Evolutionary conservation across 2,329 filamentous ascomycete genomes (phyloP), one percentile per base, ranked within the genome.

Genomic region (Fonsecaea multimorphosa): DNA sequence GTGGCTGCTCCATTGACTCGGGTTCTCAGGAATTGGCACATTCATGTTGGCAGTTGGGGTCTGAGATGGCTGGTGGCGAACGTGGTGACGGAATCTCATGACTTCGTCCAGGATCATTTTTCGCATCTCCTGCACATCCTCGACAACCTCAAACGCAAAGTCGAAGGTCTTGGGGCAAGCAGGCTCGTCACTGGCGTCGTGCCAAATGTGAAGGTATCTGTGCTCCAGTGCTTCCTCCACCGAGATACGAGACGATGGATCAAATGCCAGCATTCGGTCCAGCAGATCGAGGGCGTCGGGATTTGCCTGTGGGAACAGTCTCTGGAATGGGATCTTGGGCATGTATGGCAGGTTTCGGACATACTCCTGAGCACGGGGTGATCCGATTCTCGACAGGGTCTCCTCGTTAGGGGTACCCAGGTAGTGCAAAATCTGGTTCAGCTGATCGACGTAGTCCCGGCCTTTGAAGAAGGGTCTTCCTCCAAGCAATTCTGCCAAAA

Each of bases 391-490:
- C 29, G 88, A 89, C 22, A 99, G 86, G 0, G 95, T 99, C 77
- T 96, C 92, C 79, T 98, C 94, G 76, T 94, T 96, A 46, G 95
- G 95, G 1, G 94, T 99, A 70, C 95, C 95, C 61, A 99, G 90
- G 78, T 96, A 97, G 83, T 98, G 93, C 63, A 99, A 86, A 76
- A 99, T 99, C 82, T 99, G 95, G 85, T 99, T 99, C 71, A 99
- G 88, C 83, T 99, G 95, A 81, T 99, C 95, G 79, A 99, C 95
- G 76, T 99, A 99, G 82, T 99, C 95, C 68, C 95, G 91, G 65
- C 95, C 95, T 82, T 99, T 99, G 86, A 99, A 98, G 85, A 99
- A 99, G 51, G 95, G 95, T 66, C 96, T 91, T 66, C 95, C 94
- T 69, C 95, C 95, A 38, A 99, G 88, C 12, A 99, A 88, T 80